Conservation (phyloP, 2,329 filamentous ascomycete species). For the Botrytis sinoallii region DNA sequence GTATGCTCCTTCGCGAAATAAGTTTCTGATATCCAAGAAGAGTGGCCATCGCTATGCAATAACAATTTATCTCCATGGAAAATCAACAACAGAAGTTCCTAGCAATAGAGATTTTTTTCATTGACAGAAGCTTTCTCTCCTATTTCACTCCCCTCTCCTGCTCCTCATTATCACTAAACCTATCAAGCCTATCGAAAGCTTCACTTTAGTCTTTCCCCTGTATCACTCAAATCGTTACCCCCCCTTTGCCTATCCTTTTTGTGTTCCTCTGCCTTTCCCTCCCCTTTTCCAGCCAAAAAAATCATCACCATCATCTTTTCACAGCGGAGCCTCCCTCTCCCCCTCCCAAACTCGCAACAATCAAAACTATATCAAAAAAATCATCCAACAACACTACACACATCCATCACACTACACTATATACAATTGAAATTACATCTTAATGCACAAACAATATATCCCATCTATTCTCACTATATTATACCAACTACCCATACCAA, state of each 20-base stretch:
- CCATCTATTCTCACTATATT: not conserved
- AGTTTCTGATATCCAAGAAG: not conserved
- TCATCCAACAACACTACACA: not conserved
- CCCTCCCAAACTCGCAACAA: not conserved
- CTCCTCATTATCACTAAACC: not conserved
- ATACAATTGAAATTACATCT: not conserved
- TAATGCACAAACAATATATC: not conserved
- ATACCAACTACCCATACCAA: too few species aligned
- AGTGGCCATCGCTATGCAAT: not conserved
- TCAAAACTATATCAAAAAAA: not conserved
- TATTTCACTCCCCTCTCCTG: not conserved
- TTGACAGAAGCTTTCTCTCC: not conserved
- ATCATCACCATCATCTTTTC: not conserved
- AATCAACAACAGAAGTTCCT: not conserved
- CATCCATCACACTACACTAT: not conserved
- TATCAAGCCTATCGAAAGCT: accelerated
- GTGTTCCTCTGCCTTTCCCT: not conserved
- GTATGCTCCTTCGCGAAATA: too few species aligned
- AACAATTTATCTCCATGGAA: not conserved
- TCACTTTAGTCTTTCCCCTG: not conserved
- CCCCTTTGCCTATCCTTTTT: too few species aligned
- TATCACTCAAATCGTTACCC: not conserved
- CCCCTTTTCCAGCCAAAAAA: not conserved
- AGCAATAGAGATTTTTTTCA: not conserved
- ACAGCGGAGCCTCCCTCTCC: not conserved